Base-by-base conservation (phyloP, 179 eudicot species). In the Silene noctiflora region DNA sequence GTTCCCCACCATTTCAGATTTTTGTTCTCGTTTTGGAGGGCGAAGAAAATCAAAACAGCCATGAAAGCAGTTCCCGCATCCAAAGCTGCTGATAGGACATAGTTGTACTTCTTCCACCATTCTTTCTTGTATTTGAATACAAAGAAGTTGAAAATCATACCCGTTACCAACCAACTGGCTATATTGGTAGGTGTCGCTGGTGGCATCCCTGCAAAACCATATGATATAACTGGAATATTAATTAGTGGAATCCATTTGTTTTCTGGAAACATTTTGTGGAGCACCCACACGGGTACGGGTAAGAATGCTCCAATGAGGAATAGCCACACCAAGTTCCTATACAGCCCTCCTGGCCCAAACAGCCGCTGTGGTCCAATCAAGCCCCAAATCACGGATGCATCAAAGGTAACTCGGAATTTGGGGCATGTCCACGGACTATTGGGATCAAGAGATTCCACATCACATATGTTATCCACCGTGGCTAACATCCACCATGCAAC, bases 381-480 rank as follows among this genome's bases (percentile, higher is more conserved):
- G 25, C 99, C 99, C 98, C 99, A 96, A 17, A 96, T 96, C 19
- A 93, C 98, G 0, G 98, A 96, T 8, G 97, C 90, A 77, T 93
- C 98, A 31, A 93, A 93, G 9, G 97, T 91, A 56, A 96, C 98
- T 44, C 91, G 80, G 85, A 93, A 93, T 76, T 93, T 91, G 19
- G 98, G 99, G 84, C 98, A 96, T 14, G 98, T 93, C 99, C 99
- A 96, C 4, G 99, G 99, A 79, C 98, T 96, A 72, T 91, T 94
- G 0, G 99, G 96, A 77, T 90, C 94, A 13, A 86, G 87, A 0
- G 89, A 82, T 21, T 91, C 98, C 35, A 91, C 84, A 46, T 96
- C 98, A 55, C 99, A 96, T 20, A 96, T 77, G 84, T 90, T 90
- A 25, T 96, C 94, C 2, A 96, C 88, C 80, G 79, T 83, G 25